Evolutionary conservation across 1,284 basidiomycete species (phyloP).

Genomic region (Laetiporus sulphureus): DNA sequence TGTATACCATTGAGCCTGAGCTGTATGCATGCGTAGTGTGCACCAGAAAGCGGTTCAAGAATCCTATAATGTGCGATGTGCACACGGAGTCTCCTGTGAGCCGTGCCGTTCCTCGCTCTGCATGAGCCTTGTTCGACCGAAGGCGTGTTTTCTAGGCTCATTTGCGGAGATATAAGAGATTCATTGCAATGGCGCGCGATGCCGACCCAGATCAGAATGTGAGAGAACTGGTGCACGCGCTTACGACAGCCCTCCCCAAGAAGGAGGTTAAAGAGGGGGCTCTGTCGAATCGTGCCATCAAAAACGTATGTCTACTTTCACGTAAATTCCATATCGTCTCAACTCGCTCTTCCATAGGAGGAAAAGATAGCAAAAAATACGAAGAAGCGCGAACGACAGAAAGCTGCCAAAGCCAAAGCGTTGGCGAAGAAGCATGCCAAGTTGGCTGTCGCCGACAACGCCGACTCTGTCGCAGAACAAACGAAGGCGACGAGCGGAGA

Average conservation of each 20-base stretch:
- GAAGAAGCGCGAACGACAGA: constrained; percentile 46
- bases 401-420: background rate
- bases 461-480: too few species aligned
- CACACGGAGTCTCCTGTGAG: constrained; percentile 67
- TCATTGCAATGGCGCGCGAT: constrained; percentile 33
- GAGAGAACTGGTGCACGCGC: constrained; percentile 35
- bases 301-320: constrained; percentile 36
- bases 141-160: constrained; percentile 41
- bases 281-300: constrained; percentile 49
- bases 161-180: constrained; percentile 47
- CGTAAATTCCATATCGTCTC: background rate
- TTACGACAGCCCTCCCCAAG: constrained; percentile 15
- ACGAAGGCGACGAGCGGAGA: too few species aligned
- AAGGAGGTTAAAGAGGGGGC: constrained; percentile 5
- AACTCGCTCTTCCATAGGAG: too few species aligned
- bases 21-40: constrained; percentile 64
- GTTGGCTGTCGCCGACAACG: too few species aligned
- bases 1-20: constrained; percentile 53
- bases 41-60: constrained; percentile 70
- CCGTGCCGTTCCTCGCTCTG: constrained; percentile 21
- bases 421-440: background rate
- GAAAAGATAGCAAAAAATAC: constrained; percentile 43
- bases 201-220: constrained; percentile 39
- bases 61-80: constrained; percentile 47
- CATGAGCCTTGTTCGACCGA: background rate